phyloP scores from a whole-genome alignment of 176 grass and related monocot species.

The Oryza rufipogon region DNA sequence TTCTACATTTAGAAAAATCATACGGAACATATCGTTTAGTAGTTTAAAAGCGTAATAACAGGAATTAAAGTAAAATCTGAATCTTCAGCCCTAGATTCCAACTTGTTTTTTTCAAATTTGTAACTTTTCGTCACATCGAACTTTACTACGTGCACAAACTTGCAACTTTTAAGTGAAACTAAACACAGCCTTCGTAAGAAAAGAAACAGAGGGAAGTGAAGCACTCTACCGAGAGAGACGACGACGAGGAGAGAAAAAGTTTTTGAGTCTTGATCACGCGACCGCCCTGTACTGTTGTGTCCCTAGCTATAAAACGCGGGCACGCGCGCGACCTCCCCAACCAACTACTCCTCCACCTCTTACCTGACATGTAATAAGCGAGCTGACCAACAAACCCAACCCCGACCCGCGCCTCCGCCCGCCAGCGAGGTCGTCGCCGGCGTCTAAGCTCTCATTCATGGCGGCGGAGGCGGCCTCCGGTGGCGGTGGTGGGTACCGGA shows the following conservation, averaged over 20 bases:
- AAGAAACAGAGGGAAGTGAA: no score
- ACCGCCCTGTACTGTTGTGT: conserved; percentile 54
- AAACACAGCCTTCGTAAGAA: no score
- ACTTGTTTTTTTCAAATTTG: no score
- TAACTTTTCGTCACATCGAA: no score
- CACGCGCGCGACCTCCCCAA: conserved; percentile 19
- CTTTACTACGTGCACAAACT: no score
- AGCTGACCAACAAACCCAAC: background rate
- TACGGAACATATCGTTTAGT: no score
- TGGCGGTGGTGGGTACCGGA: background rate
- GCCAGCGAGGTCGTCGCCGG: background rate
- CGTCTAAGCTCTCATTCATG: background rate
- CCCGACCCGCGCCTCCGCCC: background rate
- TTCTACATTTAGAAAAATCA: no score
- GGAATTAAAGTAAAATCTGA: no score
- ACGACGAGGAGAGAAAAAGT: background rate
- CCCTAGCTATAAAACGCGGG: conserved; percentile 28
- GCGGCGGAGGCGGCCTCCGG: background rate
- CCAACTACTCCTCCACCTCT: background rate
- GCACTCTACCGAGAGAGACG: background rate
- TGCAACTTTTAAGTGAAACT: no score
- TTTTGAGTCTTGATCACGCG: conserved; percentile 70
- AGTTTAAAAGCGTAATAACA: no score
- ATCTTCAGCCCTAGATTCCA: no score
- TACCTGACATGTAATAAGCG: background rate